Base-by-base conservation (phyloP, 2,329 filamentous ascomycete species). In the Botryotinia globosa region DNA sequence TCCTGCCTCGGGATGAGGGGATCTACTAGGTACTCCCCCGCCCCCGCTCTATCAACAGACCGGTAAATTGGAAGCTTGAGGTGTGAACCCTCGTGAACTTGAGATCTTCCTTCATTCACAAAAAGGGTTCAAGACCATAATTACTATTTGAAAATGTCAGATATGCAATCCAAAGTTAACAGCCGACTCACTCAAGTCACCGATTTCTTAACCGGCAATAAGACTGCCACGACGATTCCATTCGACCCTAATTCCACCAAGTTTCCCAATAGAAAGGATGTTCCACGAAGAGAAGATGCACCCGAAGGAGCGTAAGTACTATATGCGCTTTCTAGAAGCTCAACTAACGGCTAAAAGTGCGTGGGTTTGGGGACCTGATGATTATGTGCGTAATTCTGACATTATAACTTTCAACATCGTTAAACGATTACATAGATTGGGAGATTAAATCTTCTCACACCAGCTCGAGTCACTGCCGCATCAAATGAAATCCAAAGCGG, bases 401-500 rank as follows among this genome's bases (percentile, higher is more conserved):
- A 20, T 20, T n/a, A 14, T 34, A 18, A 16, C 4, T 66, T 66
- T n/a, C 22, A 39, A 54, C 32, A 22, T 25, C 59, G 12, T n/a
- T 65, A 34, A 56, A 71, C 22, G 4, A 9, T 54, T 4, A 0
- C n/a, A 22, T 70, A 83, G 67, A 79, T 83, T 58, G 85, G 85
- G 8, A 83, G 82, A 12, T 76, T 86, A 44, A 87, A 87, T 74
- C 80, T 85, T 16, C 79, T 87, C 51, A 86, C 85, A 1, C 81
- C 82, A 1, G 80, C 82, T 5, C 81, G 83, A 1, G 81, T 85
- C 37, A 79, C 81, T 65, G 78, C 78, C 32, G 84, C 84, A 8
- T 81, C 81, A 7, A 42, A 77, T 79, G 7, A 69, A 37, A 69
- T 72, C 4, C 64, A 70, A 63, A 70, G 39, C 8, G 71, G 71